A percentile compares a stretch with the other conserved stretches of the same genome.
Evolutionary conservation across 129 eudicot genomes (phyloP).

Genomic region (Saposhnikovia divaricata): DNA sequence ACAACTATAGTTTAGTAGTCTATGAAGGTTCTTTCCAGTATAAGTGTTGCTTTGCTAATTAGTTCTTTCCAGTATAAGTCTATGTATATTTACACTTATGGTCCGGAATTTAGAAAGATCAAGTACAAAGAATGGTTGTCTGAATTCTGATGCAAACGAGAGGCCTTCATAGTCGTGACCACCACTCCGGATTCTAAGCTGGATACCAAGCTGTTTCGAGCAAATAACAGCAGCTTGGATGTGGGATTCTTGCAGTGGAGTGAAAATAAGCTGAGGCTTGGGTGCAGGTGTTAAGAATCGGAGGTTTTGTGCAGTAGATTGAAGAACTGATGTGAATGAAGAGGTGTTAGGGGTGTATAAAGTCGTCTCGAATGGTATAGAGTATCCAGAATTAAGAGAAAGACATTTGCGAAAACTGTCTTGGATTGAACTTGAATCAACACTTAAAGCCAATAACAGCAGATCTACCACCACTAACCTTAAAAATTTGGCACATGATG

Average conservation of each 20-base stretch:
- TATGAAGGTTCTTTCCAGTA: too few species aligned
- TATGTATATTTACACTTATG: not conserved
- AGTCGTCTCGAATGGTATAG: conserved; percentile 18
- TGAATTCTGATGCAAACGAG: not conserved
- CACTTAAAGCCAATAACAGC: conserved; percentile 4
- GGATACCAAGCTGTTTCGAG: conserved; percentile 6
- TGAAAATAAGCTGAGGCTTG: conserved; percentile 7
- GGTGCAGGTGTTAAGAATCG: not conserved
- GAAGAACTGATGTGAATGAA: conserved; percentile 1
- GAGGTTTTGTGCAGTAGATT: conserved; percentile 1
- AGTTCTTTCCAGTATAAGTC: too few species aligned
- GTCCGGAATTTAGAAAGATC: conserved; percentile 2
- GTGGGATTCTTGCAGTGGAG: not conserved
- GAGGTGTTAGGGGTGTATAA: conserved; percentile 17
- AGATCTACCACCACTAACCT: not conserved
- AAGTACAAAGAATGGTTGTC: not conserved
- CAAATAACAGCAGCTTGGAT: conserved; percentile 11
- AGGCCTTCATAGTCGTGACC: conserved; percentile 9
- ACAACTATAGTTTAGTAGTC: too few species aligned
- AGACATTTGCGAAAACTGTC: conserved; percentile 10
- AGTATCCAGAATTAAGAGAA: not conserved
- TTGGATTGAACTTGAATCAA: conserved; percentile 14
- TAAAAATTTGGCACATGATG: not conserved
- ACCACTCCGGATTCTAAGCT: conserved; percentile 10
- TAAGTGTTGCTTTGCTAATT: too few species aligned